A percentile compares a stretch with the other conserved stretches of the same genome.
phyloP scores from a whole-genome alignment of 495 filamentous ascomycete species.

The Monascus purpureus region DNA sequence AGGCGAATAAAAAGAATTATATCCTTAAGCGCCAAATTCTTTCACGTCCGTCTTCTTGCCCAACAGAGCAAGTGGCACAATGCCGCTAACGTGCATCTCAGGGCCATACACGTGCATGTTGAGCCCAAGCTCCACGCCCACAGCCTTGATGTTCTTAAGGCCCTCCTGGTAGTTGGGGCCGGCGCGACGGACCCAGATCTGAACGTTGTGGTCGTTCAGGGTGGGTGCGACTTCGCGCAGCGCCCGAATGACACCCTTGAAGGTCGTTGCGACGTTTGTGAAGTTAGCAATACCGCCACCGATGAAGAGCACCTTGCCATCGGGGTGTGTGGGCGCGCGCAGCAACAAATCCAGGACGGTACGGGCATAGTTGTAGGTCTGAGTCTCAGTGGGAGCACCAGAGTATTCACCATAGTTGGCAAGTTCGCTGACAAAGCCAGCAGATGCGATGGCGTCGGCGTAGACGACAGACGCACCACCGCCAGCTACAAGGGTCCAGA shows the following conservation, averaged over 20 bases:
- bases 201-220: constrained; percentile 90
- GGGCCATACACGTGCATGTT: constrained; percentile 95
- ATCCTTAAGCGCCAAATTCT: constrained; percentile 33
- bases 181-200: constrained; percentile 98
- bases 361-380: constrained; percentile 95
- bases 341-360: constrained; percentile 98
- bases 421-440: constrained; percentile 88
- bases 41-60: constrained; percentile 44
- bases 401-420: constrained; percentile 99
- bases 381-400: constrained; percentile 91
- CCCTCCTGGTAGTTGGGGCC: constrained; percentile 99
- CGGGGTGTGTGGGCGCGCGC: constrained; percentile 65
- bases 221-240: constrained; percentile 78
- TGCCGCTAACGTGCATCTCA: constrained; percentile 77
- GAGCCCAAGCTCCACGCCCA: constrained; percentile 81
- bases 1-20: constrained; percentile 3
- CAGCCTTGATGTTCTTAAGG: constrained; percentile 97
- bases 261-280: constrained; percentile 90
- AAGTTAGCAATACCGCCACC: constrained; percentile 99
- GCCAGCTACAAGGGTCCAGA: constrained; percentile 98
- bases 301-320: constrained; percentile 98
- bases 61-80: constrained; percentile 50
- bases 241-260: constrained; percentile 98
- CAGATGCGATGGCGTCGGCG: constrained; percentile 94
- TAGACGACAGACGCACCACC: constrained; percentile 99